Base-by-base conservation (phyloP, 1,284 basidiomycete genomes). In the Trametes versicolor region DNA sequence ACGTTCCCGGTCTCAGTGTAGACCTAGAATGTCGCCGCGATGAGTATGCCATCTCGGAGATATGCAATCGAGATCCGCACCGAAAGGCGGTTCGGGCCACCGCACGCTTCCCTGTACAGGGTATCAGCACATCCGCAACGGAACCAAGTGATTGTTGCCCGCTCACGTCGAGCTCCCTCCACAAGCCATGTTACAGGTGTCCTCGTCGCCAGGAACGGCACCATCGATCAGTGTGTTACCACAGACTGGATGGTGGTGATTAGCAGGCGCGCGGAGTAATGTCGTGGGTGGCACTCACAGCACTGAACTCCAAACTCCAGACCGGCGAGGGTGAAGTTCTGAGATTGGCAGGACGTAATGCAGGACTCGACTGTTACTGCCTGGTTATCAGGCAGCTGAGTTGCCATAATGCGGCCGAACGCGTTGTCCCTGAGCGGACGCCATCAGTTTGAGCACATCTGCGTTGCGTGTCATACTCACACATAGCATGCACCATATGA, bases 11-110 rank as follows among this genome's bases (percentile, higher is more conserved):
- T 83, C 0, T 83, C 79, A 0, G 86, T 82, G 70, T 93, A 94
- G 13, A 92, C 73, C 75, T 77, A 43, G 37, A 49, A 53, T 32
- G 4, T 17, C 50, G 17, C 8, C 12, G 43, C 32, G 45, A 21
- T 60, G 21, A 63, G 65, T 54, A 54, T 8, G 34, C 43, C 36
- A 50, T 52, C 58, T 48, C 56, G 58, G 66, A 61, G 32, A 62
- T 65, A 58, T 48, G 48, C 43, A 34, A 23, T 48, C 17, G 27
- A 53, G 29, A 29, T 19, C 50, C 72, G 53, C 59, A 77, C 85
- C 0, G 89, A 91, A 50, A 93, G 73, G n/a, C 86, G 83, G 71
- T 87, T 88, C 1, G 87, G 83, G 12, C 86, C 90, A 70, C 92
- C 92, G 68, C 91, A 93, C 48, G 85, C 85, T 75, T 91, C 82